Evolutionary conservation across 2,329 filamentous ascomycete species (phyloP).

Genomic region (Aspergillus persii): DNA sequence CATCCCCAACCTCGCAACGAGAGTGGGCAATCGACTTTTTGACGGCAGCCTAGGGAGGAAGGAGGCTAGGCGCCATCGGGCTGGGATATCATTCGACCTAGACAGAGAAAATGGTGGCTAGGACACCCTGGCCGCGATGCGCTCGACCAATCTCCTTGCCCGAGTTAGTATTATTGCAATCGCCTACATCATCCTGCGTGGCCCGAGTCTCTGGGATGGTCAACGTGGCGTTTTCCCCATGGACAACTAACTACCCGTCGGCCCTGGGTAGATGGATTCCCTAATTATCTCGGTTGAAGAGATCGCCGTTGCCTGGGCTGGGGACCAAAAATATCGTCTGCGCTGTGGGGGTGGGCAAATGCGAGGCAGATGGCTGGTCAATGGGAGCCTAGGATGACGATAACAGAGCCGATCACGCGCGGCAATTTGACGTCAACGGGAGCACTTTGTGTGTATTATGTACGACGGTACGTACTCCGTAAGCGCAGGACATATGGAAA

Average conservation of each 20-base stretch:
- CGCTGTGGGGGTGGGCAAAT: background rate
- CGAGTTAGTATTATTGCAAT: background rate
- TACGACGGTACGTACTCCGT: too few relatives aligned
- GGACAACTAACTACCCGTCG: background rate
- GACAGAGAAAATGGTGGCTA: background rate
- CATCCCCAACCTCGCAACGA: background rate
- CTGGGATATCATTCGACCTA: background rate
- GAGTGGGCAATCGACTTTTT: too few relatives aligned
- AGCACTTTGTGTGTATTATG: background rate
- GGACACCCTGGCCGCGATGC: background rate
- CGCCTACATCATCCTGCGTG: background rate
- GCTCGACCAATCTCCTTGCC: background rate
- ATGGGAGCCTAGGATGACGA: background rate
- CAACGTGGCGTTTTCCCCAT: background rate
- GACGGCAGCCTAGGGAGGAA: too few relatives aligned
- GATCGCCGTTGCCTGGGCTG: background rate
- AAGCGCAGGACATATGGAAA: too few relatives aligned
- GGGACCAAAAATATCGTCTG: background rate
- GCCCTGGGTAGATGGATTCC: background rate
- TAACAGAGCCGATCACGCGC: background rate
- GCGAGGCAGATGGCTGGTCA: background rate
- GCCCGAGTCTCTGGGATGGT: background rate
- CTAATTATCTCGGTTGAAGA: background rate
- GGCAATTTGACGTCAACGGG: background rate
- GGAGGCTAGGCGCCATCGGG: too few relatives aligned